Conservation (phyloP, 1,284 basidiomycete genomes). For the Ustilago loliicola region DNA sequence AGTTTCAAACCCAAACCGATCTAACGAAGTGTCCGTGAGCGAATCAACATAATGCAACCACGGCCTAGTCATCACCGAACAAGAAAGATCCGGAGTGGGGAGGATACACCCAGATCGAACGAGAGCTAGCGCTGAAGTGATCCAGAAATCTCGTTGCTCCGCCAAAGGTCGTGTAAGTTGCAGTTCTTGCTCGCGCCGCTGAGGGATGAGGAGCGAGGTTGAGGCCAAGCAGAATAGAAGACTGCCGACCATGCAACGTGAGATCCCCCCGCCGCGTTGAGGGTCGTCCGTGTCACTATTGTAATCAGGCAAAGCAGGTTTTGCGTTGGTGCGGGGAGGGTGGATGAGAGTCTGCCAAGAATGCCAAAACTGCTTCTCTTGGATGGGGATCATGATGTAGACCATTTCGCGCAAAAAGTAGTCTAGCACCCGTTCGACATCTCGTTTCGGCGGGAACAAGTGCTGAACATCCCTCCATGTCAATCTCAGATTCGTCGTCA, state of each 20-base stretch:
- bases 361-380: conserved; percentile 40
- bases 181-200: conserved; percentile 25
- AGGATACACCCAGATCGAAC: conserved; percentile 17
- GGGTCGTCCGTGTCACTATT: neutral
- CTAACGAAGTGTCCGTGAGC: conserved; percentile 23
- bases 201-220: conserved; percentile 29
- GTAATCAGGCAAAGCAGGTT: neutral
- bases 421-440: conserved; percentile 28
- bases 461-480: conserved; percentile 32
- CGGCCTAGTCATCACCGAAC: neutral
- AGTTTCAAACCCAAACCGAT: conserved; percentile 39
- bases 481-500: conserved; percentile 16
- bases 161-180: conserved; percentile 16
- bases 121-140: conserved; percentile 33
- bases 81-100: neutral
- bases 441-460: conserved; percentile 34
- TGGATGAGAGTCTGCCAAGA: conserved; percentile 22
- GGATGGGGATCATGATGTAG: conserved; percentile 41
- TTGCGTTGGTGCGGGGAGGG: neutral
- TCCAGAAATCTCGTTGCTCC: conserved; percentile 35
- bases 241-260: conserved; percentile 33
- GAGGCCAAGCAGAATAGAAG: conserved; percentile 33
- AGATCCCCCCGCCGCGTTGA: conserved; percentile 22
- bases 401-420: conserved; percentile 41
- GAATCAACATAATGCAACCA: conserved; percentile 32